Base-by-base conservation (phyloP, 108 stramenopile genomes). In the Conticribra guillardii region DNA sequence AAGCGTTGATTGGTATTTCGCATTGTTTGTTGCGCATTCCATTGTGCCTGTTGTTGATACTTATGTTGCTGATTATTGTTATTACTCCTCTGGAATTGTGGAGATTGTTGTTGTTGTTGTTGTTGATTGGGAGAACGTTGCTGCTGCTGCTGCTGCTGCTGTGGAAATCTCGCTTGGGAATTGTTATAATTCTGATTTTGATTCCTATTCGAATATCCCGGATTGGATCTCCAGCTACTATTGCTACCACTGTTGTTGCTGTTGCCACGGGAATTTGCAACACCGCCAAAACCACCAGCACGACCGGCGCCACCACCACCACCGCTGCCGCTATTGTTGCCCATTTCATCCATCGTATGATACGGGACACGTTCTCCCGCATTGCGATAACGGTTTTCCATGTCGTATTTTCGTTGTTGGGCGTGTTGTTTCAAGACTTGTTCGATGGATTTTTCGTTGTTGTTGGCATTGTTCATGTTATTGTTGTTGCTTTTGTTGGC, bases 381-480 rank as follows among this genome's bases (percentile, higher is more conserved):
- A 55, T 74, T 75, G 16, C 32, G 67, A 34, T 61, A 75, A 3
- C 60, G 29, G 28, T 74, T 60, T 30, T 57, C 78, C 73, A 75
- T 75, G 27, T 69, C 68, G 27, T 49, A 66, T 57, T 75, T 67
- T 1, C 73, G 54, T 15, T 52, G 54, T 7, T 30, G 23, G 26
- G 73, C 63, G 46, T 79, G 68, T 7, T 57, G 56, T 34, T 46
- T 47, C 48, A 79, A 34, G 8, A 74, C 60, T 66, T 63, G 73
- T 48, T 74, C 73, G 28, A 69, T 52, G 23, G 73, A 78, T 9
- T 62, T 64, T 17, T 41, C 64, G 33, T 24, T 28, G 24, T 22
- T 62, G 19, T 37, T 52, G 5, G 0, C 53, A 18, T 60, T 24
- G 32, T 50, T 50, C 30, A 31, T 21, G 58, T 4, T 18, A 23